Base-by-base conservation (phyloP, 306 rosid genomes). In the Quercus aquifolioides region DNA sequence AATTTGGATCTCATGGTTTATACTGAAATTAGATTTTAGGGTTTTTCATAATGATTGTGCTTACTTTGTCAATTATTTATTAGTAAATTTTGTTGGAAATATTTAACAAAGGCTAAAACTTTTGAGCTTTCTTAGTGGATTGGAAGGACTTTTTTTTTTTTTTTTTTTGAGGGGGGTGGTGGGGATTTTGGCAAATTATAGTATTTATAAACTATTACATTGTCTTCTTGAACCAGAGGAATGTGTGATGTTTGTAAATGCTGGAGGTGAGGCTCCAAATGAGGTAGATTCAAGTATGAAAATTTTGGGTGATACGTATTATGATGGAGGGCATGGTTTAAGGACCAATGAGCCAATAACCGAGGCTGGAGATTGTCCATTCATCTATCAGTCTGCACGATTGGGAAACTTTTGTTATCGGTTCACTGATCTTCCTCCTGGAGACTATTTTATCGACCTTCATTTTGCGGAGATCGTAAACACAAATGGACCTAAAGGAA, bases 401-500 rank as follows among this genome's bases (percentile, higher is more conserved):
- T 79, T 88, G 65, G 98, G 98, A 56, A 74, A 85, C 55, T 91
- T 88, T 69, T 73, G 80, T 51, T 93, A 93, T 49, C 89, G 85
- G 58, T 86, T 93, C 82, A 81, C 73, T 43, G 83, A 84, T 55
- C 86, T 93, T 87, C 84, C 90, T 49, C 92, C 92, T 26, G 98
- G 94, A 78, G 84, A 91, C 77, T 93, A 88, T 77, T 30, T 74
- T 76, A 80, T 93, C 19, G 98, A 93, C 84, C 90, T 93, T 78
- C 97, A 93, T 87, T 93, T 93, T 79, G 86, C 73, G 5, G 98
- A 93, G 79, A 93, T 93, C 56, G 88, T 93, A 65, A 91, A 87
- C 88, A 88, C 85, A 26, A 89, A 88, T 57, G 98, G 98, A 55
- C 98, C 98, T 17, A 91, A 88, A 88, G 97, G 98, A 81, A 89